A percentile compares a stretch with the other conserved stretches of the same genome.
phyloP scores from a whole-genome alignment of 2,329 filamentous ascomycete genomes.

The Thielaviopsis ethacetica region DNA sequence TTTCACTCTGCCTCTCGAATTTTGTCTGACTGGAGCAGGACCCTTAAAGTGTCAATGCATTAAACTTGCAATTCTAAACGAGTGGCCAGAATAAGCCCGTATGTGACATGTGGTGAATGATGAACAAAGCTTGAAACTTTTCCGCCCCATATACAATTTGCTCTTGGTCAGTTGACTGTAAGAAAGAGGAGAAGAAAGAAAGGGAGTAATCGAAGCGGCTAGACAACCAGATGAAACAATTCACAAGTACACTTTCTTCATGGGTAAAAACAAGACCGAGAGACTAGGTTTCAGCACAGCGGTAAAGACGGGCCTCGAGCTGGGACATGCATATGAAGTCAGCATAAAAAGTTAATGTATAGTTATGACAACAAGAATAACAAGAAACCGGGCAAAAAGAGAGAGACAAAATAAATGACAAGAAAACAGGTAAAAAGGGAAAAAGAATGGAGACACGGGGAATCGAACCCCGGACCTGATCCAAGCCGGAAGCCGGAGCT shows the following conservation, averaged over 20 bases:
- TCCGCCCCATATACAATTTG: no score
- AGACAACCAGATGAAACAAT: no score
- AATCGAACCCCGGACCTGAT: conserved; percentile 8
- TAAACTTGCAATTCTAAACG: no score
- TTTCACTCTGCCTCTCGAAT: no score
- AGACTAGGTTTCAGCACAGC: not conserved
- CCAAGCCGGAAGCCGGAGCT: not conserved
- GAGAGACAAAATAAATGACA: not conserved
- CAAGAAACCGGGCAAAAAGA: no score
- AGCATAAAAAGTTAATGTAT: no score
- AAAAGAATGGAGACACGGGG: conserved; percentile 4
- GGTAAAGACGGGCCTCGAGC: not conserved
- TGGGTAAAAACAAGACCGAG: not conserved
- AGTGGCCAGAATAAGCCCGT: not conserved
- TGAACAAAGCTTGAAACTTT: not conserved
- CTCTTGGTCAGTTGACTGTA: not conserved
- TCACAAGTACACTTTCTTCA: no score
- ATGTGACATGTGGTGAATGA: not conserved
- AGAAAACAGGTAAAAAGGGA: conserved; percentile 1
- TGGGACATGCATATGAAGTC: no score
- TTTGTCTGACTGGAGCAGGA: no score
- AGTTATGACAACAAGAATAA: no score
- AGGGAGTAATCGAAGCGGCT: not conserved
- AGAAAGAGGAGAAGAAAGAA: not conserved
- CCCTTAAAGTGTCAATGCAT: no score